Conservation (phyloP, 2,329 filamentous ascomycete species). For the Nemania bipapillata region DNA sequence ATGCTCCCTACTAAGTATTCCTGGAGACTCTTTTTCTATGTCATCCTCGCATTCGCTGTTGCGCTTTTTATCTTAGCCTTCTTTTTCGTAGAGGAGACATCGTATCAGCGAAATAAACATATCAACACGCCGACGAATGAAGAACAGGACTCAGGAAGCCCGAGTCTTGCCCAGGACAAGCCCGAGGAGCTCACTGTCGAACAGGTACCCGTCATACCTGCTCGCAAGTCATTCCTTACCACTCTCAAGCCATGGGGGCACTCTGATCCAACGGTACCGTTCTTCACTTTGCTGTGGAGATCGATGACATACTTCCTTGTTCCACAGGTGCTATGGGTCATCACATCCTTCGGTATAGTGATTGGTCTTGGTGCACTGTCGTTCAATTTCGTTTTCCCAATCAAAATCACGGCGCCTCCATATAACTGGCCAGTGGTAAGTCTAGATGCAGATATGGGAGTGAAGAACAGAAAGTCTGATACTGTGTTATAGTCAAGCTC, state of each 20-base stretch:
- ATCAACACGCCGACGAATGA: neutral
- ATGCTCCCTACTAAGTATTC: conserved; percentile 69
- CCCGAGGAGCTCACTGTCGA: conserved; percentile 39
- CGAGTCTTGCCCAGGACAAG: conserved; percentile 43
- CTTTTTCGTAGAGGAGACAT: conserved; percentile 64
- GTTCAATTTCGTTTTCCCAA: conserved; percentile 60
- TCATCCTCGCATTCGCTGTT: conserved; percentile 66
- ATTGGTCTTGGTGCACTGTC: conserved; percentile 59
- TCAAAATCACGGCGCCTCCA: conserved; percentile 56
- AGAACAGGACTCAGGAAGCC: conserved; percentile 9
- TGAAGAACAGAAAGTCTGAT: conserved; percentile 3
- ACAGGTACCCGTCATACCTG: conserved; percentile 42
- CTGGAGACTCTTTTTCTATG: conserved; percentile 71
- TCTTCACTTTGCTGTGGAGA: conserved; percentile 56
- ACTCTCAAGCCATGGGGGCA: conserved; percentile 55
- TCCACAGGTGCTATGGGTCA: conserved; percentile 60
- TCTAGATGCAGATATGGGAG: neutral
- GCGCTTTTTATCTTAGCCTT: conserved; percentile 59
- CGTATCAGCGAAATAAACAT: conserved; percentile 54
- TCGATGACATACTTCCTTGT: conserved; percentile 59
- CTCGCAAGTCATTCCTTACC: conserved; percentile 53
- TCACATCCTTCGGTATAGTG: conserved; percentile 59
- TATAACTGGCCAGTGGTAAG: conserved; percentile 57
- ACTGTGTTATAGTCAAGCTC: conserved; percentile 43
- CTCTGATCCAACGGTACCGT: conserved; percentile 54